Conservation (phyloP, 805 yeast species). For the Lipomyces orientalis region DNA sequence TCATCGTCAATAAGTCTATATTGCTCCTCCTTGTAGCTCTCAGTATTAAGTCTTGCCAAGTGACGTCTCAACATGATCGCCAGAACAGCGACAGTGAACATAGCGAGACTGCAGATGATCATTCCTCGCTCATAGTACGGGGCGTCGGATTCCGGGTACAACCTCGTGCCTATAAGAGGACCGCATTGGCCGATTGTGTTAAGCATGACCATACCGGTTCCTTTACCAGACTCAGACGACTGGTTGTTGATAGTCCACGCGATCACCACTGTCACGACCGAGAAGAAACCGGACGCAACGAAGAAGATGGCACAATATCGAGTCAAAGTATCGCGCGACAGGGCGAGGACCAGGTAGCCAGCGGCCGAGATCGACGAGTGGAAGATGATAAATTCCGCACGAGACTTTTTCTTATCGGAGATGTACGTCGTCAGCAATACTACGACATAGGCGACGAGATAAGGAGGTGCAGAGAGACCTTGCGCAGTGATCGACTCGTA, state of each 20-base stretch:
- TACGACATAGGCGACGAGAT: constrained; percentile 57
- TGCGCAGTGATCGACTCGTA: constrained; percentile 57
- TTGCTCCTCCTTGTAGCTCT: constrained; percentile 23
- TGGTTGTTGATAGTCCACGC: constrained; percentile 44
- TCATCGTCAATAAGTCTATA: constrained; percentile 25
- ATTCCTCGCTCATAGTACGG: constrained; percentile 38
- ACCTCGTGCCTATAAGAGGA: constrained; percentile 42
- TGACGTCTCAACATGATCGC: constrained; percentile 35
- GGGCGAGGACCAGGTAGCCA: constrained; percentile 41
- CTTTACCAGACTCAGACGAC: constrained; percentile 42
- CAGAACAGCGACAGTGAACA: constrained; percentile 31
- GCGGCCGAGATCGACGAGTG: constrained; percentile 33
- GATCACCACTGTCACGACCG: constrained; percentile 40
- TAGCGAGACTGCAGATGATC: constrained; percentile 30
- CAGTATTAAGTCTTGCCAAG: constrained; percentile 31
- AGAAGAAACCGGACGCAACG: constrained; percentile 41
- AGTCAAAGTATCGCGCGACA: constrained; percentile 38
- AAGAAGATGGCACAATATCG: constrained; percentile 43
- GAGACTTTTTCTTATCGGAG: constrained; percentile 49
- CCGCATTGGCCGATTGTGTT: constrained; percentile 44
- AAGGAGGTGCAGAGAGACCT: constrained; percentile 66
- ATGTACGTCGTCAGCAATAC: constrained; percentile 49
- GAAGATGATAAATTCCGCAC: constrained; percentile 40
- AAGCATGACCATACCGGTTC: constrained; percentile 42
- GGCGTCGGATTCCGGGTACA: constrained; percentile 40